A percentile compares a stretch with the other conserved stretches of the same genome.
phyloP scores from a whole-genome alignment of 163 green algal species.

The Chlorella variabilis region DNA sequence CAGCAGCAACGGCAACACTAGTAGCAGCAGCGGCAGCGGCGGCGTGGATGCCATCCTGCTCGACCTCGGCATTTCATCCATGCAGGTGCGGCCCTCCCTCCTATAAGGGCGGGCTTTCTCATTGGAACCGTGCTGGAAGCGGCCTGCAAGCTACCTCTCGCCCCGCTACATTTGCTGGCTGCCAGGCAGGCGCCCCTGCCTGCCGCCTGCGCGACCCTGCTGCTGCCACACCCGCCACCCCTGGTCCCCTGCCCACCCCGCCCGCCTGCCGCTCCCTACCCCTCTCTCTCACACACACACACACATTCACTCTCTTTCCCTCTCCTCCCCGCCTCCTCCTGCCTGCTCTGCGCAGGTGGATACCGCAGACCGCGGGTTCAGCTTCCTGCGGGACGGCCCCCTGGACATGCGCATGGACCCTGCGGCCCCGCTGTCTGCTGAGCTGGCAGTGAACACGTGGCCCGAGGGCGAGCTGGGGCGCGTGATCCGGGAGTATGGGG shows the following conservation, averaged over 20 bases:
- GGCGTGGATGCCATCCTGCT: conserved; percentile 84
- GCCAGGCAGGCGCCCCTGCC: no score
- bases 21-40: not conserved
- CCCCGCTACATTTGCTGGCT: no score
- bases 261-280: no score
- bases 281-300: no score
- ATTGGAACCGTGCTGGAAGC: no score
- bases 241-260: no score
- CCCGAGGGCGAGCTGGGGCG: conserved; percentile 82
- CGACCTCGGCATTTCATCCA: conserved; percentile 93
- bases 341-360: no score
- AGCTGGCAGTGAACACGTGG: conserved; percentile 85
- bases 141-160: no score
- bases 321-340: no score
- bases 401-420: conserved; percentile 94
- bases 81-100: conserved; percentile 71
- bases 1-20: not conserved
- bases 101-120: not conserved
- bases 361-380: conserved; percentile 80
- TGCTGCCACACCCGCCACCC: no score
- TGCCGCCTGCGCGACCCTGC: no score
- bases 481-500: conserved; percentile 92
- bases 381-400: conserved; percentile 82
- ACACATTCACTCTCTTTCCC: no score
- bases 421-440: conserved; percentile 35